Evolutionary conservation across 163 green algal species (phyloP), one percentile per base, ranked within the genome.

Genomic region (Trebouxiophyceae sp.): DNA sequence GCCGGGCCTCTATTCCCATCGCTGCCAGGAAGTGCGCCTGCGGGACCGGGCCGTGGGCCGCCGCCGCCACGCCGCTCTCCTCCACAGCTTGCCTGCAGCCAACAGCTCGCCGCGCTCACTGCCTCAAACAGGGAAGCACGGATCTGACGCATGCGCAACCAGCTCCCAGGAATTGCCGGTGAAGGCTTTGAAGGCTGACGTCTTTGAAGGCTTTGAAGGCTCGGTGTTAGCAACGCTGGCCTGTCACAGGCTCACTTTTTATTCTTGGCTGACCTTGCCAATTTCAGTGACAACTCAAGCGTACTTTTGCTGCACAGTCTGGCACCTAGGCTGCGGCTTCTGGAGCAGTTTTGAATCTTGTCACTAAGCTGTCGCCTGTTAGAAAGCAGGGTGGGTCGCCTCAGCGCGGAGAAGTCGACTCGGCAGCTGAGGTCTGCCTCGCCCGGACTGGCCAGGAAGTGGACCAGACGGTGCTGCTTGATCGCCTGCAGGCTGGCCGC

Each of bases 391-490:
- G 12, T 50, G 39, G 39, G 19, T 26, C 33, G 77, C 68, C 74
- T 70, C 54, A 96, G 70, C 0, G 88, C 82, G 6, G 46, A 68
- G 63, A 97, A 99, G 80, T 99, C 93, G 22, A 98, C 92, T 60
- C 87, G 88, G 2, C 87, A 87, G 63, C 76, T 93, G 31, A 98
- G 75, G 78, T 98, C 93, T 7, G 87, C 83, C 4, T 46, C 62
- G 20, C 92, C 92, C 0, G 94, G 93, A 34, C 66, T 24, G 19
- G 92, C 74, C 46, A 98, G 73, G 39, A 92, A 60, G 12, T 83
- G 67, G 32, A 93, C 85, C 63, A 89, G 84, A 63, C 82, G 61
- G 72, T 99, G 94, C 12, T 84, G 62, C 7, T 73, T 72, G 70
- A 98, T 97, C 46, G 86, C 94, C 66, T 81, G 70, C 56, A 98